Evolutionary conservation across 2,329 filamentous ascomycete genomes (phyloP).

Genomic region (Fusarium sp.): DNA sequence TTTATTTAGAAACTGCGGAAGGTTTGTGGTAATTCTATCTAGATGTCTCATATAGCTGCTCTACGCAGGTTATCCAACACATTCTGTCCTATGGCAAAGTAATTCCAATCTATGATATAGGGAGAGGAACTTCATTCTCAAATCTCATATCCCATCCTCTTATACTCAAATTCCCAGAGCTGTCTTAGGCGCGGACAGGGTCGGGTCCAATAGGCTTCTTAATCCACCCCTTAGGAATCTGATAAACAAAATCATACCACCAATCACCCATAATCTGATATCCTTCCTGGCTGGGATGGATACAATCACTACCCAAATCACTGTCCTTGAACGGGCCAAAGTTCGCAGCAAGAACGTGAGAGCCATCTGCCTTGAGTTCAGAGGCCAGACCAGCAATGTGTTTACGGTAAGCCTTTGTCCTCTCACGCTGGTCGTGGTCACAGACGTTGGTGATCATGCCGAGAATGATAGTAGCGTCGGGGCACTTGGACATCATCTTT

Average conservation of each 20-base stretch:
- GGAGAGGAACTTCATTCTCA: no score
- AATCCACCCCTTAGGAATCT: conserved; percentile 52
- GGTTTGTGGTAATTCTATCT: no score
- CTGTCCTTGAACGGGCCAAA: conserved; percentile 36
- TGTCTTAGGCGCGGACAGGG: background rate
- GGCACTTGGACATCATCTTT: conserved; percentile 49
- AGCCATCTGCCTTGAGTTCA: conserved; percentile 26
- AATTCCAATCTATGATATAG: no score
- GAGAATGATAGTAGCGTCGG: conserved; percentile 53
- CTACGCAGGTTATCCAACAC: no score
- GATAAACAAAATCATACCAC: conserved; percentile 54
- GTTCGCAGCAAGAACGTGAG: conserved; percentile 51
- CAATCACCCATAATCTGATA: conserved; percentile 52
- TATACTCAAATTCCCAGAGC: no score
- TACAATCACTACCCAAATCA: conserved; percentile 49
- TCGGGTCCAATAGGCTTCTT: conserved; percentile 10
- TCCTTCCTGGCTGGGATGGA: conserved; percentile 52
- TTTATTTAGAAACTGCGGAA: no score
- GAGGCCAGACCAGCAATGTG: conserved; percentile 40
- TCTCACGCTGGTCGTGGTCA: conserved; percentile 32
- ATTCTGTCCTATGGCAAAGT: no score
- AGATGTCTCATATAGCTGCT: no score
- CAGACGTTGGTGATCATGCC: conserved; percentile 53
- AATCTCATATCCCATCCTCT: no score
- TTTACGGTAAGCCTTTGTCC: conserved; percentile 47